phyloP scores from a whole-genome alignment of 495 filamentous ascomycete genomes.

The Hypoxylon rickii region DNA sequence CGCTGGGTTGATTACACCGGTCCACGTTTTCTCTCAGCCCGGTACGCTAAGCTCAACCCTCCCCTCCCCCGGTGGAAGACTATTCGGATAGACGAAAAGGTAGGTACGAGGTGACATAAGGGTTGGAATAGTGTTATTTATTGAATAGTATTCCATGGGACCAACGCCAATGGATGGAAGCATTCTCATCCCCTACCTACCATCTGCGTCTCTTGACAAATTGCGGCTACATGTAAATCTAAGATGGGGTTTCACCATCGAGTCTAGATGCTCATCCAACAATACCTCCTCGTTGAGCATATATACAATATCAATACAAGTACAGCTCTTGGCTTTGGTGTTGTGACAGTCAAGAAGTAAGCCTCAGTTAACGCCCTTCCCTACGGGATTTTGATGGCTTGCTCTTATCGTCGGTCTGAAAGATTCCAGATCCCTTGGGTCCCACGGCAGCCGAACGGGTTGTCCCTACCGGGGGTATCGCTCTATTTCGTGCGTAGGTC shows the following conservation, averaged over 20 bases:
- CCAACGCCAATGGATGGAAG: not conserved
- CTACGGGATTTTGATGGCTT: too few relatives aligned
- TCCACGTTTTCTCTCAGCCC: slow-evolving; percentile 14
- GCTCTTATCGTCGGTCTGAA: too few relatives aligned
- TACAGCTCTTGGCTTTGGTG: not conserved
- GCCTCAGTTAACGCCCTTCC: too few relatives aligned
- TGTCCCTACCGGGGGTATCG: too few relatives aligned
- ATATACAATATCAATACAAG: not conserved
- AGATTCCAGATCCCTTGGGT: too few relatives aligned
- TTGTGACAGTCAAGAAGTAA: not conserved
- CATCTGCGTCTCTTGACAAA: not conserved
- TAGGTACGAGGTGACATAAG: too few relatives aligned
- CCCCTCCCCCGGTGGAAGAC: too few relatives aligned
- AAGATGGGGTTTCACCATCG: too few relatives aligned
- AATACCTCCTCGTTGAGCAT: not conserved
- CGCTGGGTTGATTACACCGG: slow-evolving; percentile 15
- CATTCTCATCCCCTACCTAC: not conserved
- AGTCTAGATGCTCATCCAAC: not conserved
- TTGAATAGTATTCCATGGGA: not conserved
- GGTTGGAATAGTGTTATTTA: slow-evolving; percentile 2
- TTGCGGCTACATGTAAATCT: not conserved
- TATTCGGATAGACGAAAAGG: slow-evolving; percentile 9
- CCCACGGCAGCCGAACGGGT: too few relatives aligned
- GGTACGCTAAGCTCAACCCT: slow-evolving; percentile 21
- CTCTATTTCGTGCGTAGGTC: too few relatives aligned